Evolutionary conservation across 2,329 filamentous ascomycete species (phyloP), one percentile per base, ranked within the genome.

Genomic region (Botryotinia convoluta): DNA sequence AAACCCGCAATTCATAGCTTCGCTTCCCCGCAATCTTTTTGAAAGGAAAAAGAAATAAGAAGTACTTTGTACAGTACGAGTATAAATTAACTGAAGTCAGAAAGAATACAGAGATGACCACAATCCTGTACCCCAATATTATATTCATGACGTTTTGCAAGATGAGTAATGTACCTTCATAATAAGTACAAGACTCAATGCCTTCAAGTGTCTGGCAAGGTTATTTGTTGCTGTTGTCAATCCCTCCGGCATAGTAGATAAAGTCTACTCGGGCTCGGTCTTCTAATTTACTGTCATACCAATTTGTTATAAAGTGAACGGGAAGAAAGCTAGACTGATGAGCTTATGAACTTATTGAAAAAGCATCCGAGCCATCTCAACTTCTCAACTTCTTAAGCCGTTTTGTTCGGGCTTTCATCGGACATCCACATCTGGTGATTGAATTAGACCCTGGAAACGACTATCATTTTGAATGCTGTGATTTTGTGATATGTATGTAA

Each of bases 11-110:
- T 68, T 45, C 48, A 8, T 32, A 64, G 29, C 59, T 70, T 71
- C 69, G 69, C 69, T 71, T 69, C 71, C 71, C 71, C 71, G 71
- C 71, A 72, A 69, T 60, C 39, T 16, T 44, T 44, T 64, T 51
- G 69, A 42, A 64, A 39, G 32, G 48, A 42, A 68, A 42, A 54
- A 14, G 32, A 29, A 37, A 48, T 14, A 18, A 32, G 22, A 32
- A 32, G 7, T 26, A 3, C 10, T 20, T 7, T 6, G 16, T 18
- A 22, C 39, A 32, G 18, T 45, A 6, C 12, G 59, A 61, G 59
- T 16, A 57, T 57, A 18, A 8, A 29, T 18, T 60, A 32, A 60
- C 32, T 35, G 57, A 26, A 57, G 29, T 9, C 35, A 39, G 59
- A 61, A 39, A 61, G 35, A n/a, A 39, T 61, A 61, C 22, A 26